Evolutionary conservation across 495 filamentous ascomycete genomes (phyloP), one percentile per base, ranked within the genome.

Genomic region (Podospora tetraspora): DNA sequence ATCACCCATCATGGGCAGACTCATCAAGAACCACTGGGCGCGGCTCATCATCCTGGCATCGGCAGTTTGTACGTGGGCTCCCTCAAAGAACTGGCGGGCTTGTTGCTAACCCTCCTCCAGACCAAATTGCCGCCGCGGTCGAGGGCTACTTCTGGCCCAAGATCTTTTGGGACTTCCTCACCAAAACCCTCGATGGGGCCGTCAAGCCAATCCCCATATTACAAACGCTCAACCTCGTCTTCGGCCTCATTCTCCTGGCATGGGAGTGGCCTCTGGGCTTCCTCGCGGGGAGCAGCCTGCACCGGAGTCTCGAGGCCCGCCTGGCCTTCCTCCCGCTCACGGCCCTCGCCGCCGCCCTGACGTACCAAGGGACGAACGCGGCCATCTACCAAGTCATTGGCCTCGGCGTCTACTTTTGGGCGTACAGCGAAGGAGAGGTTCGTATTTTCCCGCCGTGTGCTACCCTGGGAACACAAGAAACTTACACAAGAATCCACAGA

Each of bases 11-110:
- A 99, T 99, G 95, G 95, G 95, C 78, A 92, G 88, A 75, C 88
- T 99, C 70, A 99, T 99, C 83, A 98, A 97, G 83, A 98, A 98
- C 84, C 95, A 99, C 83, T 97, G 94, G 92, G 96, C 92, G 63
- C 88, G 95, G 62, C 88, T 97, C 71, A 93, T 97, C 74, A 86
- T 95, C 79, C 84, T 98, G 72, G 91, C 92, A 2, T 90, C 95
- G 6, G 89, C 91, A 77, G 79, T 82, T 59, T 97, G 92, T 96
- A 89, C 10, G 92, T 88, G 32, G 27, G 43, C 63, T n/a, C 58
- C 10, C 19, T 7, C 19, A 25, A 57, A n/a, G 25, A 16, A 1
- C 7, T 3, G 7, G 12, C 2, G 32, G 37, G 16, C 21, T 12
- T 0, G 12, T 37, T 58, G 64, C 70, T 74, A 62, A 76, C 73